Evolutionary conservation across 2,329 filamentous ascomycete genomes (phyloP), one percentile per base, ranked within the genome.

Genomic region (Hymenoscyphus fraxineus): DNA sequence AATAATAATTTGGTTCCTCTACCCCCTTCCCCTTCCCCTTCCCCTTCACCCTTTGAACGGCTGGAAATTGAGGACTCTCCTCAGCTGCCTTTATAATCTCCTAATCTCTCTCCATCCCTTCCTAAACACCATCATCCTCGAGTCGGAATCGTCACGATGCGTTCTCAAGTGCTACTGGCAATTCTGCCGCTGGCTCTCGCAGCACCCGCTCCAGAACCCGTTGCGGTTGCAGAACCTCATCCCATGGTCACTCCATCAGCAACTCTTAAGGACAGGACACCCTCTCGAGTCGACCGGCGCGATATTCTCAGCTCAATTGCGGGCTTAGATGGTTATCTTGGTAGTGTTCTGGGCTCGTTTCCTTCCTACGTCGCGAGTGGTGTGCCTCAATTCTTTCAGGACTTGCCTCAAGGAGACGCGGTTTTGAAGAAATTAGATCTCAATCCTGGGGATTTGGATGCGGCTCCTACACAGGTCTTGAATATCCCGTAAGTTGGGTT

Each of bases 381-480:
- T 27, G 80, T 92, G 1, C 85, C 88, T 1, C 82, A 89, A 64
- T 91, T 83, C 78, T 90, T 89, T 74, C 83, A 88, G 63, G 81
- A 83, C 69, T 83, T 92, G 44, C 88, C 89, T 1, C 87, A 83
- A 2, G 87, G 86, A 41, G 78, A 78, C 51, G 78, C 79, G 6
- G 89, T 91, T 1, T 76, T 84, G 72, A 87, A 83, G 68, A 85
- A 83, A 41, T 79, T 91, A 5, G 85, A 84, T 1, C 79, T 92
- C 40, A 79, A 80, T 61, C 82, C 85, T 65, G 76, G 77, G 39
- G 83, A 89, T 61, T 74, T 92, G 44, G 81, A 78, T 58, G 86
- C 88, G 1, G 78, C 82, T 63, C 89, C 89, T 0, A 91, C 89
- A 0, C 83, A 90, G 67, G 88, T 90, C 4, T 77, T 92, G 66